These are phyloP conservation scores for Lasiodiplodia gonubiensis DNA, from an alignment of 2,329 filamentous ascomycete genomes.

Conservation along the genomic window DNA sequence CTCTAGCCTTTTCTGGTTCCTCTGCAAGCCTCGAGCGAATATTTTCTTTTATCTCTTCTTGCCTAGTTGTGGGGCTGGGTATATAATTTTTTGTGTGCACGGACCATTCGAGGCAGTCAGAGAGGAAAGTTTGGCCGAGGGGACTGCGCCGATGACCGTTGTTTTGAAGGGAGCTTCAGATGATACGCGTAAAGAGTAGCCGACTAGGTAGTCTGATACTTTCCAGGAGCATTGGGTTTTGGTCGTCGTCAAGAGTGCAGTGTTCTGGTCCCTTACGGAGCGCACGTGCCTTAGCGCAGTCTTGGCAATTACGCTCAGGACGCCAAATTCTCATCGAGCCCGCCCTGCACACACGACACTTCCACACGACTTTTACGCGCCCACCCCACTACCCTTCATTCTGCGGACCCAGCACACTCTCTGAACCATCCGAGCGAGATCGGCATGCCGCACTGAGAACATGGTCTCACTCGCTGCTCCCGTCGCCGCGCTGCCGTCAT, in stretches of 20 bases:
- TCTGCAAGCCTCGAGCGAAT: background rate
- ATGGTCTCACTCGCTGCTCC: constrained; percentile 49
- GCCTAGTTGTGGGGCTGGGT: background rate
- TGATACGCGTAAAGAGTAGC: background rate
- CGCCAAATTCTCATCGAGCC: constrained; percentile 26
- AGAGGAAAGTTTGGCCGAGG: constrained; percentile 5
- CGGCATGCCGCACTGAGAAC: constrained; percentile 14
- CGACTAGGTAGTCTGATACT: no score
- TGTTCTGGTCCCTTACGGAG: background rate
- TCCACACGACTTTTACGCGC: constrained; percentile 19
- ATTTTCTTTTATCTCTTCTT: background rate
- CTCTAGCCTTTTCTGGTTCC: background rate
- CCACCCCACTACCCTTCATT: constrained; percentile 8
- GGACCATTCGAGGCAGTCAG: background rate
- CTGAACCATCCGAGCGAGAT: background rate
- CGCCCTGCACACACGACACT: constrained; percentile 25
- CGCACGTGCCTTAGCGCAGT: constrained; percentile 2
- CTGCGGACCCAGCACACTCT: background rate
- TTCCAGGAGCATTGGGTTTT: no score
- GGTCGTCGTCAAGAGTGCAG: background rate
- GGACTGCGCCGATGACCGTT: background rate
- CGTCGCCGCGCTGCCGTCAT: constrained; percentile 33
- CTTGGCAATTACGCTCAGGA: constrained; percentile 12
- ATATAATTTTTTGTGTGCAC: constrained; percentile 7
- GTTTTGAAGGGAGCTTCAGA: background rate